A percentile compares a stretch with the other conserved stretches of the same genome.
These are phyloP conservation scores for Colletotrichum eremochloae DNA, from an alignment of 2,329 filamentous ascomycete species.

Conservation along the genomic window DNA sequence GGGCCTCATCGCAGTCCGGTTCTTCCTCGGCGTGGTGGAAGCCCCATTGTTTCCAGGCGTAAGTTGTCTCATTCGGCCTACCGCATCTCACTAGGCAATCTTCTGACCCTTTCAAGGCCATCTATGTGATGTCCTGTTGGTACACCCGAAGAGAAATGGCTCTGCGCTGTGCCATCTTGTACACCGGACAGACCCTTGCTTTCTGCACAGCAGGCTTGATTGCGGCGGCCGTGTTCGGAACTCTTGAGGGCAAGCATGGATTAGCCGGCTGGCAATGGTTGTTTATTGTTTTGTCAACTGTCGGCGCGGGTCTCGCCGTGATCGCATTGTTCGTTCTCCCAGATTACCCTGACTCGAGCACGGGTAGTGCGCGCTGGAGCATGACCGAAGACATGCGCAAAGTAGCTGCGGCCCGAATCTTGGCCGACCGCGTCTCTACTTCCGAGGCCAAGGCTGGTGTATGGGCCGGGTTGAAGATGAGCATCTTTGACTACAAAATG, in stretches of 20 bases:
- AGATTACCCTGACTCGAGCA: conserved; percentile 46
- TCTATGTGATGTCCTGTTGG: conserved; percentile 46
- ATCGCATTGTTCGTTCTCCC: conserved; percentile 44
- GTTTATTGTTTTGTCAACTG: conserved; percentile 53
- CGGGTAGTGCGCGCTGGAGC: conserved; percentile 45
- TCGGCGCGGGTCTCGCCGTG: conserved; percentile 43
- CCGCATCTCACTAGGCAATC: not conserved
- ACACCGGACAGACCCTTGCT: conserved; percentile 46
- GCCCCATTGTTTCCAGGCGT: conserved; percentile 43
- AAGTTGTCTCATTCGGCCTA: not conserved
- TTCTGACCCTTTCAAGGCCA: conserved; percentile 20
- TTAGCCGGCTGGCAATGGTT: conserved; percentile 57
- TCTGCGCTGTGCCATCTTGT: conserved; percentile 45
- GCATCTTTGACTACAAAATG: conserved; percentile 44
- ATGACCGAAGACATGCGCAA: conserved; percentile 46
- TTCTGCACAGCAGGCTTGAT: conserved; percentile 46
- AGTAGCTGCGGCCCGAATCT: conserved; percentile 45
- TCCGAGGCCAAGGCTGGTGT: conserved; percentile 44
- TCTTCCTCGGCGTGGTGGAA: conserved; percentile 43
- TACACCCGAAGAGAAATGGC: conserved; percentile 47
- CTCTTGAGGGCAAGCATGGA: conserved; percentile 45
- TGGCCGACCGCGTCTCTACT: conserved; percentile 45
- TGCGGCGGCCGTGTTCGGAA: conserved; percentile 45
- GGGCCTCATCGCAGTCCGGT: conserved; percentile 41
- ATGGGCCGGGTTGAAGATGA: conserved; percentile 45